Percentiles rank a stretch among this genome's conserved stretches.
These are phyloP conservation scores for Mycena metata DNA, from an alignment of 768 basidiomycete genomes.

Conservation along the genomic window DNA sequence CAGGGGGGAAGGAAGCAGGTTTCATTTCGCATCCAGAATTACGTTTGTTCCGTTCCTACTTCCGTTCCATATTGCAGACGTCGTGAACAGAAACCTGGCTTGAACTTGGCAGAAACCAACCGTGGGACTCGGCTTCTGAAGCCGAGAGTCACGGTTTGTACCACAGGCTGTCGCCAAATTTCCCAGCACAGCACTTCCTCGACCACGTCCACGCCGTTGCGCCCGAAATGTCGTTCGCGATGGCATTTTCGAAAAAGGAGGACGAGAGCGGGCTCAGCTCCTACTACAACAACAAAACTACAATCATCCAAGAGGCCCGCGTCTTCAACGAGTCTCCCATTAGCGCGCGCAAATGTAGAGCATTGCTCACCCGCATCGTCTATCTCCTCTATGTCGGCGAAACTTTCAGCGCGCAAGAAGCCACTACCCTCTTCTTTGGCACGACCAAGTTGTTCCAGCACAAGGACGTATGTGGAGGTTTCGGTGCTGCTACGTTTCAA, in stretches of 20 bases:
- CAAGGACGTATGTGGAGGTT: conserved; percentile 87
- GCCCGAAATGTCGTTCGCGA: conserved; percentile 63
- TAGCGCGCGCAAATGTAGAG: conserved; percentile 96
- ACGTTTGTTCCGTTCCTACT: too few relatives aligned
- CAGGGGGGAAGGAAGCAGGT: too few relatives aligned
- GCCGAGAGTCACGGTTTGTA: conserved; percentile 8
- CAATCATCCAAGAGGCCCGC: conserved; percentile 97
- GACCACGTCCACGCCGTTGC: conserved; percentile 25
- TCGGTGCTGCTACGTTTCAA: not conserved
- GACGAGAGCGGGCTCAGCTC: conserved; percentile 94
- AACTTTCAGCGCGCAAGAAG: conserved; percentile 94
- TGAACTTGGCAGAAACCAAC: too few relatives aligned
- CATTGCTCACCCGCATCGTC: conserved; percentile 95
- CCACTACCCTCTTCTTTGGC: conserved; percentile 98
- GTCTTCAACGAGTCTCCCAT: conserved; percentile 99
- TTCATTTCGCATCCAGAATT: too few relatives aligned
- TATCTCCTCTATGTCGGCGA: conserved; percentile 98
- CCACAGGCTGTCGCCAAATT: conserved; percentile 28
- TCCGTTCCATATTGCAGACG: too few relatives aligned
- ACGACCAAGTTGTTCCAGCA: conserved; percentile 99
- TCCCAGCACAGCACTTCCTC: conserved; percentile 11
- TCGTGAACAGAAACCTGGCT: too few relatives aligned
- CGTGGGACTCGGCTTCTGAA: too few relatives aligned
- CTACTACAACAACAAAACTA: conserved; percentile 97
- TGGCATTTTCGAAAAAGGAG: conserved; percentile 96